phyloP scores from a whole-genome alignment of 2,329 filamentous ascomycete species.

The Sporothrix dimorphospora region DNA sequence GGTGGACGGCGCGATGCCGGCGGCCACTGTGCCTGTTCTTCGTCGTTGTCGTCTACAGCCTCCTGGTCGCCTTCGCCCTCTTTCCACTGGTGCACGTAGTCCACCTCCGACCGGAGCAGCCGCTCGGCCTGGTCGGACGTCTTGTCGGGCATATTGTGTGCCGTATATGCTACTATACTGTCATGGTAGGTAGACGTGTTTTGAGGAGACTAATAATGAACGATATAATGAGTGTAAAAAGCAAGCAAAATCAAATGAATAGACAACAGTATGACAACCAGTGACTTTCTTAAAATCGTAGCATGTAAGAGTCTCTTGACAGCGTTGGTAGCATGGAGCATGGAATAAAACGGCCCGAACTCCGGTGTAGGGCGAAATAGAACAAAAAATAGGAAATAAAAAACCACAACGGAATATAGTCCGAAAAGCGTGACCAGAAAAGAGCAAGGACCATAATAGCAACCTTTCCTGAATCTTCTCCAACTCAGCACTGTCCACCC shows the following conservation, averaged over 20 bases:
- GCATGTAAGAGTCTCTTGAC: not conserved
- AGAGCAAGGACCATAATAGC: not conserved
- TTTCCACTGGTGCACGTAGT: not conserved
- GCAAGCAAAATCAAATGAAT: not conserved
- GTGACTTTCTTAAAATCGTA: not conserved
- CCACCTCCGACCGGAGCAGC: not conserved
- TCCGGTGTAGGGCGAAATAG: not conserved
- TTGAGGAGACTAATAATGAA: not conserved
- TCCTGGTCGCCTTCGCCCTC: not conserved
- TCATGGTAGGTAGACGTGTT: not conserved
- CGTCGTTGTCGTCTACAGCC: not conserved
- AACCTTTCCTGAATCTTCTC: no score
- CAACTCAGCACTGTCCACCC: no score
- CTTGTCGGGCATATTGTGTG: constrained; percentile 15
- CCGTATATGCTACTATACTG: not conserved
- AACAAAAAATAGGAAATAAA: not conserved
- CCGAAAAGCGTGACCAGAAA: not conserved
- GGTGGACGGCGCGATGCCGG: not conserved
- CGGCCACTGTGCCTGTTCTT: constrained; percentile 11
- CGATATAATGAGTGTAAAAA: not conserved
- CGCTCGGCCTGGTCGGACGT: constrained; percentile 15
- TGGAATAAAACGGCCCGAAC: not conserved
- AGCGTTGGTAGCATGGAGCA: not conserved
- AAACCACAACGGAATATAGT: not conserved
- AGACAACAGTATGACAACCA: not conserved